Percentiles rank a stretch among this genome's conserved stretches.
Conservation (phyloP, 2,329 filamentous ascomycete species). For the Sclerotinia glacialis region DNA sequence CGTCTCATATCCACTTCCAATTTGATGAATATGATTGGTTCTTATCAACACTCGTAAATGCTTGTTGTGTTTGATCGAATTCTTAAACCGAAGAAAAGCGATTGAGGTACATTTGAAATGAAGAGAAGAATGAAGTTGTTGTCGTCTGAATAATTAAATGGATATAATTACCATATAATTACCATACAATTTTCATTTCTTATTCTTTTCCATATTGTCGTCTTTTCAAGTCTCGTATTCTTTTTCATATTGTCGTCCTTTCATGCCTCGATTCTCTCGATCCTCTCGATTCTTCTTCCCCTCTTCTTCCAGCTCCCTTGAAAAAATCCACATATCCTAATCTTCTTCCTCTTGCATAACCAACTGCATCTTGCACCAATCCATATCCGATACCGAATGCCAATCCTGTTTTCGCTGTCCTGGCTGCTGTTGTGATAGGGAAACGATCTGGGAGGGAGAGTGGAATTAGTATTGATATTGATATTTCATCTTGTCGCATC, state of each 20-base stretch:
- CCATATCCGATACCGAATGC: slow-evolving; percentile 78
- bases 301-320: slow-evolving; percentile 44
- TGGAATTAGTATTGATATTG: slow-evolving; percentile 1
- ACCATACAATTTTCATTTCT: not conserved
- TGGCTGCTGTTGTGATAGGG: slow-evolving; percentile 70
- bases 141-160: not conserved
- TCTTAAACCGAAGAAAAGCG: slow-evolving; percentile 12
- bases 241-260: not conserved
- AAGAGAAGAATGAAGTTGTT: not conserved
- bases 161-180: not conserved
- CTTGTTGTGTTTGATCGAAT: not conserved
- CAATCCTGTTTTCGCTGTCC: slow-evolving; percentile 77
- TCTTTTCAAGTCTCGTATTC: not conserved
- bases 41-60: not conserved
- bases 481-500: not conserved
- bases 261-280: not conserved
- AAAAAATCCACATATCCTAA: slow-evolving; percentile 73
- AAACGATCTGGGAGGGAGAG: slow-evolving; percentile 63
- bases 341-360: slow-evolving; percentile 65
- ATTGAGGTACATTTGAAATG: not conserved
- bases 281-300: not conserved
- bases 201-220: not conserved
- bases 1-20: not conserved
- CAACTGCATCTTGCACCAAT: slow-evolving; percentile 72
- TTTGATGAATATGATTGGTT: not conserved